Conservation (phyloP, 2,329 filamentous ascomycete genomes). For the Penicillium capsulatum region DNA sequence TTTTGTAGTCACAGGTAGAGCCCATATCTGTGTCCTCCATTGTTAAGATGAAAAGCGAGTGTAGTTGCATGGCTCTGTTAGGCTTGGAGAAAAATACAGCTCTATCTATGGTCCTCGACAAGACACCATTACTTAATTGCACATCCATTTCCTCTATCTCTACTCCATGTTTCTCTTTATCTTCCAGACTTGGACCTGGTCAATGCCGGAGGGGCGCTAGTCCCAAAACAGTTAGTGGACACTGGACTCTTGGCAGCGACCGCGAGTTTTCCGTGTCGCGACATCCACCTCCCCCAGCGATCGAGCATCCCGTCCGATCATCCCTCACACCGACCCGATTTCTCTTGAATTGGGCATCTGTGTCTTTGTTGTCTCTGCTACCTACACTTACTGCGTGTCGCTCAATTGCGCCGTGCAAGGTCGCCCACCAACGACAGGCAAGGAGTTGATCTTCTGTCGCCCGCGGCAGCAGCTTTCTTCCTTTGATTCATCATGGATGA, state of each 20-base stretch:
- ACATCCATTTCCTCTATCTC: too few relatives aligned
- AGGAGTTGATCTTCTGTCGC: constrained; percentile 30
- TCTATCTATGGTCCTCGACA: too few relatives aligned
- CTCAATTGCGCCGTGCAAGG: constrained; percentile 13
- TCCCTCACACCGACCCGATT: constrained; percentile 11
- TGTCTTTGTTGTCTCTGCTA: constrained; percentile 8
- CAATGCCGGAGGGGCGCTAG: too few relatives aligned
- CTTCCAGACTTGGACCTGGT: too few relatives aligned
- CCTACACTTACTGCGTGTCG: constrained; percentile 4
- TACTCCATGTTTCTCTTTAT: too few relatives aligned
- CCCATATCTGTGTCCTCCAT: too few relatives aligned
- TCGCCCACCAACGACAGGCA: constrained; percentile 23
- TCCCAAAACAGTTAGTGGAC: constrained; percentile 17
- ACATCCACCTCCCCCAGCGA: constrained; percentile 29
- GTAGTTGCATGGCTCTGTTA: too few relatives aligned
- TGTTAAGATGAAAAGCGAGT: too few relatives aligned
- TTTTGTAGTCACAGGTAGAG: too few relatives aligned
- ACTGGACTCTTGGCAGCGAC: constrained; percentile 26
- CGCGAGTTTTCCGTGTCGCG: constrained; percentile 35
- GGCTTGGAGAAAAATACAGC: too few relatives aligned
- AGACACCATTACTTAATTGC: too few relatives aligned
- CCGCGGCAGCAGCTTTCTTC: constrained; percentile 29
- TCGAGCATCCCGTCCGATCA: constrained; percentile 25
- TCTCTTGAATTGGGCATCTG: constrained; percentile 9
- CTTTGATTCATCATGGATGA: constrained; percentile 38